phyloP scores from a whole-genome alignment of 371 early-diverging fungal species.

The Mucor circinelloides region DNA sequence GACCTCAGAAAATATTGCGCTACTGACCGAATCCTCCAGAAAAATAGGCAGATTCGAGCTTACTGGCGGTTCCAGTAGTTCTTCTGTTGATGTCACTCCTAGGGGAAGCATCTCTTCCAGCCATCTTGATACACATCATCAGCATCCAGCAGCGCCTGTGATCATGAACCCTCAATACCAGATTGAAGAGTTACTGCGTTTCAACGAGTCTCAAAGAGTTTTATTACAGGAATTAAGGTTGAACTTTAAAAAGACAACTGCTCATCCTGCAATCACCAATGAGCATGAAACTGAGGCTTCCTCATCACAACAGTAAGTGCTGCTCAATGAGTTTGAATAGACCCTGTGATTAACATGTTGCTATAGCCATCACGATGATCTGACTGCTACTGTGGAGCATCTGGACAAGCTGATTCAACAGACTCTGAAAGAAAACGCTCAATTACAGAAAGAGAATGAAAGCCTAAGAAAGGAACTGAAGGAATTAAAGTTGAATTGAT shows the following conservation, averaged over 20 bases:
- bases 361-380: neutral
- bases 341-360: neutral
- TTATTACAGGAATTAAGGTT: conserved; percentile 36
- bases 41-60: conserved; percentile 52
- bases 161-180: conserved; percentile 22
- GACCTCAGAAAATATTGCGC: conserved; percentile 11
- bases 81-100: conserved; percentile 8
- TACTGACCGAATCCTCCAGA: conserved; percentile 36
- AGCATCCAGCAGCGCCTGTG: conserved; percentile 3
- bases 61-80: conserved; percentile 22
- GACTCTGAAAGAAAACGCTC: conserved; percentile 53
- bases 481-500: conserved; percentile 16
- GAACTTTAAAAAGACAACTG: conserved; percentile 5
- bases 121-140: neutral
- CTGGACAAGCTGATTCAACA: conserved; percentile 49
- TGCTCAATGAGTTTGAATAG: neutral
- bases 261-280: neutral
- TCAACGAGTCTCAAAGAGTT: conserved; percentile 36
- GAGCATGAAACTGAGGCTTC: neutral
- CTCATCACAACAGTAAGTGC: conserved; percentile 5
- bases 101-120: conserved; percentile 17
- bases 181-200: conserved; percentile 37
- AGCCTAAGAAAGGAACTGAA: conserved; percentile 20
- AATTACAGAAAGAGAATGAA: conserved; percentile 49
- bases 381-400: conserved; percentile 18